Percentiles rank a stretch among this genome's conserved stretches.
Conservation (phyloP, 345 rosid species). For the Conringia planisiliqua region DNA sequence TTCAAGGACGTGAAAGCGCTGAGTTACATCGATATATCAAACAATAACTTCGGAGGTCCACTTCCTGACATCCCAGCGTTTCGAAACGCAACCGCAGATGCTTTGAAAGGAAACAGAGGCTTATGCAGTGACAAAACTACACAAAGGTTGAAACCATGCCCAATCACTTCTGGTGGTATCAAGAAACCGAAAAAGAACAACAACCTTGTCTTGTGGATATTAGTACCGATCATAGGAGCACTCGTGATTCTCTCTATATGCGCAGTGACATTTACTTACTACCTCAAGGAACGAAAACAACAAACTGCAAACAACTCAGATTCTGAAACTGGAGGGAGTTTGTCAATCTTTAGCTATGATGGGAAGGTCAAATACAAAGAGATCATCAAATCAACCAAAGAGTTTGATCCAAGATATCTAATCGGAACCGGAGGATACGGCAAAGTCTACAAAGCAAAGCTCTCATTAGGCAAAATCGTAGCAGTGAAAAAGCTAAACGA, state of each 20-base stretch:
- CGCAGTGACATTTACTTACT: neutral
- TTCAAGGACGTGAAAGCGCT: no score
- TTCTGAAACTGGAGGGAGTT: neutral
- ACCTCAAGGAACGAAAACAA: neutral
- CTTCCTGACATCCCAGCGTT: neutral
- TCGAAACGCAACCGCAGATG: constrained; percentile 26
- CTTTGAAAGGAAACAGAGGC: constrained; percentile 30
- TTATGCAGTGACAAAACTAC: constrained; percentile 27
- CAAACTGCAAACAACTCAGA: neutral
- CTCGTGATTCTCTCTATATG: neutral
- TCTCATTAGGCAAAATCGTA: neutral
- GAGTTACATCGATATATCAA: no score
- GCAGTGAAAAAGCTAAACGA: constrained; percentile 36
- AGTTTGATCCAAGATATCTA: constrained; percentile 15
- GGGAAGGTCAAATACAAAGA: constrained; percentile 30
- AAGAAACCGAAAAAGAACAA: neutral
- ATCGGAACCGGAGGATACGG: constrained; percentile 27
- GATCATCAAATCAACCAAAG: constrained; percentile 30
- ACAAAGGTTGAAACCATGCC: constrained; percentile 32
- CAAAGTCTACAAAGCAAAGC: constrained; percentile 37
- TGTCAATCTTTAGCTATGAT: constrained; percentile 9
- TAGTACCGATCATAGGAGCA: constrained; percentile 8
- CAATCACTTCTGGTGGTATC: neutral
- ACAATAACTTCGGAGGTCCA: no score
- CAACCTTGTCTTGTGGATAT: neutral